Base-by-base conservation (phyloP, 2,329 filamentous ascomycete genomes). In the Arthrinium puccinioides region DNA sequence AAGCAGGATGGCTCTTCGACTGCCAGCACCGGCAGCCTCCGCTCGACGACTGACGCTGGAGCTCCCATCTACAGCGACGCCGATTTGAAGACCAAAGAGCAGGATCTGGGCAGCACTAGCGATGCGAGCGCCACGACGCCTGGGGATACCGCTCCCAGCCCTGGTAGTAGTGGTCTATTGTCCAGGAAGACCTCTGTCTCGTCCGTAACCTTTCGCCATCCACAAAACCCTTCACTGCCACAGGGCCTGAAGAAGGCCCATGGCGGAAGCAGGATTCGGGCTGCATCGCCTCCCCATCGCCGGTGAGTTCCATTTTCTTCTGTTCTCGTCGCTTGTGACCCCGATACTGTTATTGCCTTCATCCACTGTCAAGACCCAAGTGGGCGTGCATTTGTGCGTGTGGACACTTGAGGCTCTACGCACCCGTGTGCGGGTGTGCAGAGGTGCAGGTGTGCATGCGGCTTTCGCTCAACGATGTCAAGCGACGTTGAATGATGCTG, bases 171-270 rank as follows among this genome's bases (percentile, higher is more conserved):
- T 47, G 55, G 48, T 20, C 47, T 52, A 10, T 45, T 57, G 34
- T 61, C 60, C 30, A 59, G 66, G 34, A 71, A 70, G 45, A 61
- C 61, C 10, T 75, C 71, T 2, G 52, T 62, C 21, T 64, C 66
- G 21, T 72, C 67, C 11, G 61, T 75, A 36, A 62, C 61, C 8
- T 74, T 74, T 46, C 64, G 61, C 4, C 52, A 56, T n/a, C 62
- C 61, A 20, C 53, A 51, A 1, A 62, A 71, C 43, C 66, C 65
- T 4, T 56, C 58, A 15, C 54, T 74, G 14, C 69, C 70, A 4
- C 70, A 73, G 42, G 70, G 70, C 19, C 45, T 52, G 4, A 67
- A 69, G 41, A 66, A 68, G 41, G 62, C 60, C 37, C 67, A 68
- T 31, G 57, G 61, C 35, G 63, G 60, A 23, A 54, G 45, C 35